Conservation (phyloP, 192 early-diverging fungal genomes). For the Coemansia biformis region DNA sequence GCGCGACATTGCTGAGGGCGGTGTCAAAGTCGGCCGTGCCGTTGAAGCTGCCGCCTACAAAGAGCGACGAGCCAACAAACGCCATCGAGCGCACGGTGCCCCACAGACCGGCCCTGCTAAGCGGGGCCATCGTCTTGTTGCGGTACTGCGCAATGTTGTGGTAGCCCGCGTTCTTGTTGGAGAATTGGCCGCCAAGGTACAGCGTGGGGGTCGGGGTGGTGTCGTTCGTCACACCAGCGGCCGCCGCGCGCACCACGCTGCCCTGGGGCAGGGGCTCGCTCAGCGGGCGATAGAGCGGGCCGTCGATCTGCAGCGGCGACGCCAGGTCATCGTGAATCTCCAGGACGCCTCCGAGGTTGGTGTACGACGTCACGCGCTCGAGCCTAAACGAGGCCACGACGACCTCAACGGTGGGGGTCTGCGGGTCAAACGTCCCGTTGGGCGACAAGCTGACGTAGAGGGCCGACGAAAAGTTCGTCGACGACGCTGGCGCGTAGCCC, state of each 20-base stretch:
- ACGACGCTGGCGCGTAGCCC: constrained; percentile 51
- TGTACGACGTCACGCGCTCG: constrained; percentile 36
- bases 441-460: constrained; percentile 46
- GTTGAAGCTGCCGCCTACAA: constrained; percentile 41
- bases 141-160: constrained; percentile 59
- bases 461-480: constrained; percentile 45
- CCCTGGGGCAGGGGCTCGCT: constrained; percentile 33
- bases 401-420: constrained; percentile 25
- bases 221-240: constrained; percentile 22
- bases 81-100: constrained; percentile 35
- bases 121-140: constrained; percentile 16
- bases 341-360: constrained; percentile 44
- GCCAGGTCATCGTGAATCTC: constrained; percentile 17
- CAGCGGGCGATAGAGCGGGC: constrained; percentile 39
- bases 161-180: constrained; percentile 24
- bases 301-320: constrained; percentile 9
- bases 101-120: constrained; percentile 26
- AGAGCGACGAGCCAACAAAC: constrained; percentile 26
- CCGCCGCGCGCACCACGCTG: constrained; percentile 51
- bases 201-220: constrained; percentile 31
- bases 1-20: constrained; percentile 31
- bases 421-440: constrained; percentile 7
- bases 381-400: constrained; percentile 40
- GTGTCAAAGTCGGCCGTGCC: constrained; percentile 21
- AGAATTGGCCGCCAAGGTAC: constrained; percentile 61